Percentiles rank a stretch among this genome's conserved stretches.
phyloP scores from a whole-genome alignment of 2,329 filamentous ascomycete species.

The Zopfia rhizophila region DNA sequence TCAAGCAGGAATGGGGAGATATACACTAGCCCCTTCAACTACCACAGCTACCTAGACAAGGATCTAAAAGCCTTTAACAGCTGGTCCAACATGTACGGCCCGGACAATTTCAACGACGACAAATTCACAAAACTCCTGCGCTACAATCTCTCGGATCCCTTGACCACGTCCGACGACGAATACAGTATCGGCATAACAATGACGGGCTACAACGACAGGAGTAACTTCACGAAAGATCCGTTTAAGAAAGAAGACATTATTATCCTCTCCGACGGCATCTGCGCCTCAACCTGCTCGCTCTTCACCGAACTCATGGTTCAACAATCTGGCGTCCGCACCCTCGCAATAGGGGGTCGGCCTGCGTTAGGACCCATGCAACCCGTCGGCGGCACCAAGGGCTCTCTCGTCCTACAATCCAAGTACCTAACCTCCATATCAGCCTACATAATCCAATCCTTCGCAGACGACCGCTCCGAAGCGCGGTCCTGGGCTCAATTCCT shows the following conservation, averaged over 20 bases:
- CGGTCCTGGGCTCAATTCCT: conserved; percentile 35
- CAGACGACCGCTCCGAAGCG: conserved; percentile 18
- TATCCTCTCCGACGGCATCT: conserved; percentile 57
- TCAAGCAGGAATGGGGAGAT: conserved; percentile 30
- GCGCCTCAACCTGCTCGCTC: conserved; percentile 58
- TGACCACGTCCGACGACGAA: conserved; percentile 41
- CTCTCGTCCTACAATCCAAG: conserved; percentile 40
- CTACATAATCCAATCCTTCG: conserved; percentile 34
- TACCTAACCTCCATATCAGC: conserved; percentile 35
- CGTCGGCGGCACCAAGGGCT: conserved; percentile 59
- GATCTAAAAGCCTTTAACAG: conserved; percentile 40
- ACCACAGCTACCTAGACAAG: conserved; percentile 38
- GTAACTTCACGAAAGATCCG: conserved; percentile 42
- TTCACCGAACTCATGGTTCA: conserved; percentile 60
- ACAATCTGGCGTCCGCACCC: conserved; percentile 54
- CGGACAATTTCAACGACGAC: conserved; percentile 43
- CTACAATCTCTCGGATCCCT: conserved; percentile 52
- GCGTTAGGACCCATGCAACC: conserved; percentile 53
- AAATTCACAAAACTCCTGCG: conserved; percentile 51
- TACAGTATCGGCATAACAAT: conserved; percentile 40
- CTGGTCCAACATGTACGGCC: conserved; percentile 52
- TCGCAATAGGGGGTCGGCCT: conserved; percentile 57
- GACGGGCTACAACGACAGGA: conserved; percentile 40
- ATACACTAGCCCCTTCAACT: conserved; percentile 48
- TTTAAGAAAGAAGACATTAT: conserved; percentile 53